Conservation (phyloP, 2,329 filamentous ascomycete genomes). For the Lomentospora prolificans region DNA sequence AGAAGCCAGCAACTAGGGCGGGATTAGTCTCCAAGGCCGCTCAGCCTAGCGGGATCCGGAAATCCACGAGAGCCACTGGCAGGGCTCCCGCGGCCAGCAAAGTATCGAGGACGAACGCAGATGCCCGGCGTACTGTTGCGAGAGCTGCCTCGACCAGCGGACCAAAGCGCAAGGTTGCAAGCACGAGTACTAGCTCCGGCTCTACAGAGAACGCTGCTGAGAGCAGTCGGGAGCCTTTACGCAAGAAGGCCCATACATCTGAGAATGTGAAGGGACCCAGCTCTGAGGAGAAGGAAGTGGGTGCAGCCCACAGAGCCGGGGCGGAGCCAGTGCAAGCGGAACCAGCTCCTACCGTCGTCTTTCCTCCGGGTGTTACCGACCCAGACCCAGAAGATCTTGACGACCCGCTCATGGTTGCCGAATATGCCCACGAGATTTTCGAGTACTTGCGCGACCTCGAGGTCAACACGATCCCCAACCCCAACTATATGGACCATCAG, state of each 20-base stretch:
- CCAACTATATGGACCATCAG: conserved; percentile 91
- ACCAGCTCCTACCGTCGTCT: conserved; percentile 16
- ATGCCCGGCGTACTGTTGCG: conserved; percentile 62
- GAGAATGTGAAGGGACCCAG: conserved; percentile 40
- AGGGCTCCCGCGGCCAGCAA: conserved; percentile 57
- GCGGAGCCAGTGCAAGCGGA: conserved; percentile 13
- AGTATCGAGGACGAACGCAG: conserved; percentile 50
- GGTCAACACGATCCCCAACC: conserved; percentile 68
- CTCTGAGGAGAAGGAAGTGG: conserved; percentile 22
- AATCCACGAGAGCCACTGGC: conserved; percentile 50
- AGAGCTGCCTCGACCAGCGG: conserved; percentile 55
- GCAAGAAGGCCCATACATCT: conserved; percentile 51
- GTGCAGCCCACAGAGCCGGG: conserved; percentile 17
- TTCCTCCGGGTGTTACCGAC: conserved; percentile 39
- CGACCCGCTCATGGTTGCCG: conserved; percentile 94
- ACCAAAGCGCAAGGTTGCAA: conserved; percentile 57
- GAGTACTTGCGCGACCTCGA: conserved; percentile 89
- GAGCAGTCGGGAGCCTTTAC: conserved; percentile 42
- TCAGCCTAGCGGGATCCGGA: conserved; percentile 74
- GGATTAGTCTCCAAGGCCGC: conserved; percentile 71
- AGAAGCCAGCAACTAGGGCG: conserved; percentile 60
- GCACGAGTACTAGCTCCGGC: conserved; percentile 32
- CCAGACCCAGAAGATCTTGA: conserved; percentile 82
- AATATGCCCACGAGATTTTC: conserved; percentile 96
- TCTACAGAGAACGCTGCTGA: conserved; percentile 8